Evolutionary conservation across 2,329 filamentous ascomycete species (phyloP).

Genomic region (Neonectria coccinea): DNA sequence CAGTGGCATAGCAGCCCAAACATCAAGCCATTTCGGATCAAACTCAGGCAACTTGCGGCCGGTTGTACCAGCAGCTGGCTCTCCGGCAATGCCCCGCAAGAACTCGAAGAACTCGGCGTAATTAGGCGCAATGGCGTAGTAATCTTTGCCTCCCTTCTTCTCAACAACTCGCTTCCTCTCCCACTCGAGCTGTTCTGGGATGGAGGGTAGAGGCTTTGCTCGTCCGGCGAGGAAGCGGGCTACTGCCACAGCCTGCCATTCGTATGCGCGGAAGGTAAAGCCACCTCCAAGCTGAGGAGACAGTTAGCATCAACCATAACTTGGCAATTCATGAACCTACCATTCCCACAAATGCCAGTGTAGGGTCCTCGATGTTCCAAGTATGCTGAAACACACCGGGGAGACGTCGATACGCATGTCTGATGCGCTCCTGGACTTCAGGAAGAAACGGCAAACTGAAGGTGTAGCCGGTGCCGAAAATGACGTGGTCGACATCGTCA

Average conservation of each 20-base stretch:
- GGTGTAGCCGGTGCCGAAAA: constrained; percentile 32
- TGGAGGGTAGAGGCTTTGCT: constrained; percentile 24
- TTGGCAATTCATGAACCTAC: background rate
- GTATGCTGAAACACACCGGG: constrained; percentile 31
- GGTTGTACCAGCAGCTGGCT: constrained; percentile 27
- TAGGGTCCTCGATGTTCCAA: constrained; percentile 29
- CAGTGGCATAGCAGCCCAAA: constrained; percentile 32
- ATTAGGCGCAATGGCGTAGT: constrained; percentile 36
- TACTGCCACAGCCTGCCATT: constrained; percentile 38
- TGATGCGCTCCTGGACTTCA: constrained; percentile 13
- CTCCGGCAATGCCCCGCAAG: constrained; percentile 28
- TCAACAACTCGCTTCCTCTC: constrained; percentile 32
- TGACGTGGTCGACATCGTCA: constrained; percentile 24
- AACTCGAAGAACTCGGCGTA: constrained; percentile 36
- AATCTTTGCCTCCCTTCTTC: constrained; percentile 37
- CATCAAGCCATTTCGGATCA: constrained; percentile 33
- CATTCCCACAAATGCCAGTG: constrained; percentile 31
- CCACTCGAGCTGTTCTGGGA: constrained; percentile 37
- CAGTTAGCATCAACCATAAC: background rate
- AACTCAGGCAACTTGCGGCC: constrained; percentile 29
- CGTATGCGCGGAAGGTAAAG: constrained; percentile 40
- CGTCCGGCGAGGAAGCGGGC: constrained; percentile 29
- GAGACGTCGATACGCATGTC: constrained; percentile 24
- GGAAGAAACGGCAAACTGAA: constrained; percentile 30
- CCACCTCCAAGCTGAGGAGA: constrained; percentile 30